Conservation (phyloP, 1,284 basidiomycete genomes). For the Quambalaria eucalypti region DNA sequence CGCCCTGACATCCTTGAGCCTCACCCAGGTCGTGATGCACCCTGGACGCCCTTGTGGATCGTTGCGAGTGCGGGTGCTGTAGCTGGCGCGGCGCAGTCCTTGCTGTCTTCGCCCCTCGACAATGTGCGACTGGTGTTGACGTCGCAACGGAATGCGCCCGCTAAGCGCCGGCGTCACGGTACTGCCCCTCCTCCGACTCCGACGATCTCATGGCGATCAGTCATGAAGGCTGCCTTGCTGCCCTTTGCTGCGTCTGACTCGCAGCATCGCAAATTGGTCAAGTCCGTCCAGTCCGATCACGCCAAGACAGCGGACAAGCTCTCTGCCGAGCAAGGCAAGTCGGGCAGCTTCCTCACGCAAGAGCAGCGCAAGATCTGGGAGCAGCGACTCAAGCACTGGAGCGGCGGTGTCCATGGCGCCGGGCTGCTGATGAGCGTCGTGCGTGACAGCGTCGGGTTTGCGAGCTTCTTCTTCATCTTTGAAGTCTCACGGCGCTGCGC, state of each 20-base stretch:
- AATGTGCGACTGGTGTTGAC: constrained; percentile 47
- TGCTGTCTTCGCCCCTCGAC: constrained; percentile 49
- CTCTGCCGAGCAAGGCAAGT: neutral
- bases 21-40: neutral
- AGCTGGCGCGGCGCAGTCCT: constrained; percentile 48
- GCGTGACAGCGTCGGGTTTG: constrained; percentile 46
- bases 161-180: neutral
- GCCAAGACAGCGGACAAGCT: neutral
- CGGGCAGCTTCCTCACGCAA: neutral
- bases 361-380: constrained; percentile 38
- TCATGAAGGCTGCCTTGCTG: constrained; percentile 37
- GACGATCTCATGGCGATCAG: constrained; percentile 37
- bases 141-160: constrained; percentile 1
- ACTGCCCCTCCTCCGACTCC: neutral
- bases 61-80: constrained; percentile 40
- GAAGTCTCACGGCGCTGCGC: constrained; percentile 44
- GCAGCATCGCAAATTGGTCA: constrained; percentile 15
- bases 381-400: constrained; percentile 23
- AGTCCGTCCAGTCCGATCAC: constrained; percentile 10
- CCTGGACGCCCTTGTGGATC: constrained; percentile 34
- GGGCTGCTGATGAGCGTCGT: constrained; percentile 43
- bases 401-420: constrained; percentile 37
- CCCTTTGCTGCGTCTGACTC: constrained; percentile 35
- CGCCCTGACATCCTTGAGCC: neutral
- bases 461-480: constrained; percentile 48